Base-by-base conservation (phyloP, 768 basidiomycete species). In the Trametes cingulata region DNA sequence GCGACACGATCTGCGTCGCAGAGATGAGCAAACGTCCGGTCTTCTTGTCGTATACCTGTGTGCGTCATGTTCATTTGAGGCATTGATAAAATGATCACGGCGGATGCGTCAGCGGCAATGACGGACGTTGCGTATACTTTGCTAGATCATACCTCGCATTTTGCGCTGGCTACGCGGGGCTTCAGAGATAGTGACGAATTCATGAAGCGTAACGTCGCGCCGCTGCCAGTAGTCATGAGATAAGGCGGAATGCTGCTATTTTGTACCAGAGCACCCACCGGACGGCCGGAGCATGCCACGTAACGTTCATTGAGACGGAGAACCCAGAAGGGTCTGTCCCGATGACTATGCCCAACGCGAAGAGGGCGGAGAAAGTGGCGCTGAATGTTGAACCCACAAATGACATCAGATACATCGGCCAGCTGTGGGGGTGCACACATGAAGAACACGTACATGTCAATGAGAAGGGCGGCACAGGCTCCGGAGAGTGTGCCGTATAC, bases 401-500 rank as follows among this genome's bases (percentile, higher is more conserved):
- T 14, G n/a, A 27, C n/a, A n/a, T 35, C 51, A 25, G 19, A 33
- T 17, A 5, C 19, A 5, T 9, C 6, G 29, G 10, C 29, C 10
- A 10, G 29, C 29, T 4, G 4, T 33, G 6, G 29, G 6, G 10
- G 6, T 33, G 29, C 29, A 5, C n/a, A n/a, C n/a, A n/a, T 25
- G 25, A 41, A 20, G 17, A 7, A 62, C 65, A 62, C 65, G 25
- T 47, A 71, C 70, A 68, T 39, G 46, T 71, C 70, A 15, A 71
- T 33, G 24, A 69, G 35, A 36, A 60, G 63, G 22, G 52, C 52
- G 8, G 60, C 56, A 27, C 66, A 68, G 0, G 61, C 58, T 1
- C 70, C 70, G 4, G 68, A 52, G 6, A 71, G 46, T 5, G 56
- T 52, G n/a, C 68, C 65, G 27, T 68, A 66, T 6, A 66, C 63